Conservation (phyloP, 2,329 filamentous ascomycete species). For the Diplodia sapinea region DNA sequence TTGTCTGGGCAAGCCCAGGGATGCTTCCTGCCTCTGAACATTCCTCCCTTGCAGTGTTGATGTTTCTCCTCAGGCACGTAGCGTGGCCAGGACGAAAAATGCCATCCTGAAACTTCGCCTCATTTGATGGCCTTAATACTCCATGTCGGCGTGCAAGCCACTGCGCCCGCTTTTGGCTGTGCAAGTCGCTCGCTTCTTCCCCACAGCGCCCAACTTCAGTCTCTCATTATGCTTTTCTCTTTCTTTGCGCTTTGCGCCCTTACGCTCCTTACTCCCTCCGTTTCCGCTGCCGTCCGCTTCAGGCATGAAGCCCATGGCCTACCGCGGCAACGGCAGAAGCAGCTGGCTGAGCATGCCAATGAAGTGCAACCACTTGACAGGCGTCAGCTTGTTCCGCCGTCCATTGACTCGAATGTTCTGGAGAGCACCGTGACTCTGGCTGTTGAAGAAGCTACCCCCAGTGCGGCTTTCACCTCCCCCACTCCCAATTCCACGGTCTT, state of each 20-base stretch:
- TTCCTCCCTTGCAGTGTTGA: conserved; percentile 26
- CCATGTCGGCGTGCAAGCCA: conserved; percentile 8
- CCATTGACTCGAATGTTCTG: background rate
- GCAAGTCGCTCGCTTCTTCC: conserved; percentile 18
- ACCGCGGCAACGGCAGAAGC: background rate
- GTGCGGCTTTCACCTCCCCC: background rate
- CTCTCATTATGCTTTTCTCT: conserved; percentile 18
- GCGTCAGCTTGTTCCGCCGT: conserved; percentile 13
- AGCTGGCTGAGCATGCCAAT: background rate
- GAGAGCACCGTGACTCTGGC: conserved; percentile 5
- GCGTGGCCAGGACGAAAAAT: conserved; percentile 10
- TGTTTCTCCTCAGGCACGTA: conserved; percentile 17
- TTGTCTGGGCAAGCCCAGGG: background rate
- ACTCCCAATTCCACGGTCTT: conserved; percentile 1
- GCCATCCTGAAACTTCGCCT: conserved; percentile 8
- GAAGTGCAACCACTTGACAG: conserved; percentile 1
- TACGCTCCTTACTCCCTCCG: conserved; percentile 17
- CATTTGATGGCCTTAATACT: conserved; percentile 11
- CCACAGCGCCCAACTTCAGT: background rate
- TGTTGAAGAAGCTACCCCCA: conserved; percentile 5
- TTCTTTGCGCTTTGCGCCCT: conserved; percentile 27
- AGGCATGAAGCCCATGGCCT: conserved; percentile 7
- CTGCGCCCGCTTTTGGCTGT: conserved; percentile 8
- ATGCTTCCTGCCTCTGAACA: conserved; percentile 2
- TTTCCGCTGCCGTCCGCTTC: conserved; percentile 7